These are phyloP conservation scores for Sphenostylis stenocarpa DNA, from an alignment of 306 rosid genomes.

Conservation along the genomic window DNA sequence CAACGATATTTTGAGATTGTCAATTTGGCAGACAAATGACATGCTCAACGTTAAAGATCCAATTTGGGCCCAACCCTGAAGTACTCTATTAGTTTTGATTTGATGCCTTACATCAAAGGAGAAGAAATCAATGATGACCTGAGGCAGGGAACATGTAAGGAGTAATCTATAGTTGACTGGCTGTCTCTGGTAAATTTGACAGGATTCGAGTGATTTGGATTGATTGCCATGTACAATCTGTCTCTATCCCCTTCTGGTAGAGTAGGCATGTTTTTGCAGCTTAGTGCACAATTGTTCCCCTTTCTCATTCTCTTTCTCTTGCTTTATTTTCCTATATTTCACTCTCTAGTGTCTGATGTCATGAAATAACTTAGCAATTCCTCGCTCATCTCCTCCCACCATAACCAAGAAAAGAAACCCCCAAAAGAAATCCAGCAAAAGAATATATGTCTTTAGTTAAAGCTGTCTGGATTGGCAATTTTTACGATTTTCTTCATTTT, in stretches of 20 bases:
- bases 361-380: slow-evolving; percentile 20
- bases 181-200: slow-evolving; percentile 16
- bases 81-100: slow-evolving; percentile 1
- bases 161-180: background rate
- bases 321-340: slow-evolving; percentile 1
- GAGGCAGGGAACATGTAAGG: slow-evolving; percentile 16
- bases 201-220: slow-evolving; percentile 22
- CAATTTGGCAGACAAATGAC: slow-evolving; percentile 21
- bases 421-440: background rate
- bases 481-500: background rate
- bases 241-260: slow-evolving; percentile 11
- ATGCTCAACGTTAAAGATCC: slow-evolving; percentile 11
- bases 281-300: slow-evolving; percentile 16
- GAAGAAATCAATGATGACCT: slow-evolving; percentile 14
- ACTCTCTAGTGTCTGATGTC: slow-evolving; percentile 18
- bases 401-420: background rate
- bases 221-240: background rate
- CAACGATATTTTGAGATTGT: slow-evolving; percentile 27
- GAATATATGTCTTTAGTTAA: background rate
- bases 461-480: slow-evolving; percentile 30
- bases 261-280: slow-evolving; percentile 31
- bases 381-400: background rate
- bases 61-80: slow-evolving; percentile 3
- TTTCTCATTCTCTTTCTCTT: no score
- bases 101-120: slow-evolving; percentile 5